These are phyloP conservation scores for Coprinellus micaceus DNA, from an alignment of 768 basidiomycete species.

Conservation along the genomic window DNA sequence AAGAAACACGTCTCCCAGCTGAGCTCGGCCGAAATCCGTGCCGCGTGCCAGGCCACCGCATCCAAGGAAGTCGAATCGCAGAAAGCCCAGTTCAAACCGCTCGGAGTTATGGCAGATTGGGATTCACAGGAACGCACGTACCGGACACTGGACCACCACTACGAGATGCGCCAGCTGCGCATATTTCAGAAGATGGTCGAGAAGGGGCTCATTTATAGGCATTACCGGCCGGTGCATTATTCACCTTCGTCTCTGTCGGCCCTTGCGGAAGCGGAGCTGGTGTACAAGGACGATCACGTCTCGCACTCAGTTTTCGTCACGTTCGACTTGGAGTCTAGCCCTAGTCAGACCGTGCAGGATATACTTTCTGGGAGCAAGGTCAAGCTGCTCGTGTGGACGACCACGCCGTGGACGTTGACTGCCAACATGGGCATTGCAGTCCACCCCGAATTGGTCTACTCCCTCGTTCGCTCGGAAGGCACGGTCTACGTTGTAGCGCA, in stretches of 20 bases:
- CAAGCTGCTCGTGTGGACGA: conserved; percentile 87
- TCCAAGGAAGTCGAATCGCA: conserved; percentile 71
- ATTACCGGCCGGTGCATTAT: conserved; percentile 88
- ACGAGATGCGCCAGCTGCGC: conserved; percentile 83
- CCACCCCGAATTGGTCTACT: conserved; percentile 67
- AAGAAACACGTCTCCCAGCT: conserved; percentile 57
- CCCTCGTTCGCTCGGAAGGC: conserved; percentile 34
- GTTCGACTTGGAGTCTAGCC: conserved; percentile 53
- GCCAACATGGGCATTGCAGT: conserved; percentile 97
- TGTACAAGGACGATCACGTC: conserved; percentile 83
- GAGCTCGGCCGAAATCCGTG: conserved; percentile 55
- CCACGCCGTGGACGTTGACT: conserved; percentile 95
- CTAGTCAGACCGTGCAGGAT: conserved; percentile 25
- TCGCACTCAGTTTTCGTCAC: conserved; percentile 86
- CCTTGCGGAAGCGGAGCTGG: conserved; percentile 90
- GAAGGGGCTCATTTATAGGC: conserved; percentile 79
- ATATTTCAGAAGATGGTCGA: conserved; percentile 88
- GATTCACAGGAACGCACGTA: conserved; percentile 60
- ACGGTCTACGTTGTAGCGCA: conserved; percentile 45
- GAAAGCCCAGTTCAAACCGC: conserved; percentile 69
- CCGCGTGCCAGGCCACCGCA: conserved; percentile 70
- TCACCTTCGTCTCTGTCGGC: conserved; percentile 94
- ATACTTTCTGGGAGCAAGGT: conserved; percentile 33
- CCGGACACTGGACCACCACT: conserved; percentile 81
- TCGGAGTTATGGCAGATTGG: conserved; percentile 96